phyloP scores from a whole-genome alignment of 2,329 filamentous ascomycete species.

The Fusarium musae region DNA sequence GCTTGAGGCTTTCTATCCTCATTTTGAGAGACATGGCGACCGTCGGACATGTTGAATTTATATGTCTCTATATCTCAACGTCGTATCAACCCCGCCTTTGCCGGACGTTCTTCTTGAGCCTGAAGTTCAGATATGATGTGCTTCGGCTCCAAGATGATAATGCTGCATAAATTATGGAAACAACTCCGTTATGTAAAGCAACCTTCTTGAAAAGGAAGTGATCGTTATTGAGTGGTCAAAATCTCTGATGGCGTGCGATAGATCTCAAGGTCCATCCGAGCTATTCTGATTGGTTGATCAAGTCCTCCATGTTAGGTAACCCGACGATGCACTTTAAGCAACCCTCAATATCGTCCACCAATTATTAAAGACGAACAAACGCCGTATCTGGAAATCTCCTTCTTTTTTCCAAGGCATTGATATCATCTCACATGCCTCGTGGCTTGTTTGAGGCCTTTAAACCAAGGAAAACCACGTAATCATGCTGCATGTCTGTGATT shows the following conservation, averaged over 20 bases:
- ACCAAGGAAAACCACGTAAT: not conserved
- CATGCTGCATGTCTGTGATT: not conserved
- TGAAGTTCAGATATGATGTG: not conserved
- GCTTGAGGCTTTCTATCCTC: accelerated
- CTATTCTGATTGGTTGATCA: not conserved
- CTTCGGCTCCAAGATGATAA: not conserved
- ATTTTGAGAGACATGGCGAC: accelerated
- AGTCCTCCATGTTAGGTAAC: not conserved
- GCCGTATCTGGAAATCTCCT: not conserved
- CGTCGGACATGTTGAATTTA: not conserved
- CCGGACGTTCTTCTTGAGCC: not conserved
- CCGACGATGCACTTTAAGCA: not conserved
- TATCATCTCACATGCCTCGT: not conserved
- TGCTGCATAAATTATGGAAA: not conserved
- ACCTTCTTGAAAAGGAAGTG: not conserved
- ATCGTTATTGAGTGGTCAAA: not conserved
- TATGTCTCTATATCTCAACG: not conserved
- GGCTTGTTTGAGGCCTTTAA: not conserved
- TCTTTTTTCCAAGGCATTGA: not conserved
- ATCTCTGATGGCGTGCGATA: not conserved
- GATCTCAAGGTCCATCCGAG: not conserved
- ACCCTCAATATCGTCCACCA: not conserved
- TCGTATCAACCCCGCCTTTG: not conserved
- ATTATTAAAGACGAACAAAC: not conserved
- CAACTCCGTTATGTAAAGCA: too few species aligned